Evolutionary conservation across 495 filamentous ascomycete genomes (phyloP).

Genomic region (Penicillium bialowiezense): DNA sequence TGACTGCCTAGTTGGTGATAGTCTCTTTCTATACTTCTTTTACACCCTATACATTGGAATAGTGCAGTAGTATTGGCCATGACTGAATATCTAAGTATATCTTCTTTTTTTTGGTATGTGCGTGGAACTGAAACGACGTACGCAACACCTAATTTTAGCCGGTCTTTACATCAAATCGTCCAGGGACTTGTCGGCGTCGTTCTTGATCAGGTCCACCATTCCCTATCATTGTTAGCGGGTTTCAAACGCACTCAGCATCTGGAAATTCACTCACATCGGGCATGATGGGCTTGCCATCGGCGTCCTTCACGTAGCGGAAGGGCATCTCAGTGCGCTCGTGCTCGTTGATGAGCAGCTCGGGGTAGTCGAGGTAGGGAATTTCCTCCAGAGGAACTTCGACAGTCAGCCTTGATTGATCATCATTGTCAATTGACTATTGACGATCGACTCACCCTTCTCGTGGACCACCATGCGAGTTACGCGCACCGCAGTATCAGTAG

Average conservation of each 20-base stretch:
- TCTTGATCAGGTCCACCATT: slow-evolving; percentile 90
- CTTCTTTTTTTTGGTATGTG: no score
- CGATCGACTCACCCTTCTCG: slow-evolving; percentile 58
- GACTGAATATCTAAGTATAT: no score
- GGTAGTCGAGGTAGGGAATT: slow-evolving; percentile 80
- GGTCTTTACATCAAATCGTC: slow-evolving; percentile 71
- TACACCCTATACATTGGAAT: not conserved
- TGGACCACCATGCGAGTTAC: slow-evolving; percentile 89
- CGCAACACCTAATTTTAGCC: no score
- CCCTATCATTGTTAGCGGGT: slow-evolving; percentile 51
- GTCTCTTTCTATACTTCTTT: no score
- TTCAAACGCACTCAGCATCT: not conserved
- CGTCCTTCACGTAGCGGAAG: slow-evolving; percentile 84
- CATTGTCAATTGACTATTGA: not conserved
- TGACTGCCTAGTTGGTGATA: no score
- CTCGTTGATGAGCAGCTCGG: slow-evolving; percentile 83
- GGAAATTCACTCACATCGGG: slow-evolving; percentile 62
- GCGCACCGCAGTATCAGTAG: slow-evolving; percentile 92
- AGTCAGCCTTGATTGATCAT: slow-evolving; percentile 17
- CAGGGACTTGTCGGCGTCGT: slow-evolving; percentile 88
- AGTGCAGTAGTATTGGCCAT: no score
- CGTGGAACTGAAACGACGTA: no score
- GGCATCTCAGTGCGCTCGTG: slow-evolving; percentile 96
- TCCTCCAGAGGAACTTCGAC: slow-evolving; percentile 66
- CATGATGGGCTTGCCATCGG: slow-evolving; percentile 80